A percentile compares a stretch with the other conserved stretches of the same genome.
Evolutionary conservation across 176 grass and related monocot genomes (phyloP).

Genomic region (sorghum (Sorghum bicolor)): Sorghum_bicolor_NCBIv3 NC_012878.2:51624501-51625000

Average conservation of each 20-base stretch:
- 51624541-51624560: background rate
- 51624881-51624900: constrained; percentile 93
- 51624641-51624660: background rate
- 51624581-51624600: background rate
- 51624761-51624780: background rate
- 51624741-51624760: constrained; percentile 8
- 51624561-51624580: background rate
- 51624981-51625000: constrained; percentile 53
- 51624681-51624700: too few relatives aligned
- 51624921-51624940: constrained; percentile 91
- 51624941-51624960: constrained; percentile 97
- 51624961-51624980: constrained; percentile 92
- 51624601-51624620: background rate
- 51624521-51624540: background rate
- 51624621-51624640: background rate
- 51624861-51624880: constrained; percentile 89
- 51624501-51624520: background rate
- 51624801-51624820: constrained; percentile 86
- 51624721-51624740: too few relatives aligned
- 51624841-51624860: constrained; percentile 89
- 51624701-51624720: too few relatives aligned
- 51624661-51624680: background rate
- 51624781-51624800: background rate
- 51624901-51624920: constrained; percentile 80
- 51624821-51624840: constrained; percentile 89